A percentile compares a stretch with the other conserved stretches of the same genome.
Evolutionary conservation across 495 filamentous ascomycete species (phyloP).

Genomic region (Podospora conica): DNA sequence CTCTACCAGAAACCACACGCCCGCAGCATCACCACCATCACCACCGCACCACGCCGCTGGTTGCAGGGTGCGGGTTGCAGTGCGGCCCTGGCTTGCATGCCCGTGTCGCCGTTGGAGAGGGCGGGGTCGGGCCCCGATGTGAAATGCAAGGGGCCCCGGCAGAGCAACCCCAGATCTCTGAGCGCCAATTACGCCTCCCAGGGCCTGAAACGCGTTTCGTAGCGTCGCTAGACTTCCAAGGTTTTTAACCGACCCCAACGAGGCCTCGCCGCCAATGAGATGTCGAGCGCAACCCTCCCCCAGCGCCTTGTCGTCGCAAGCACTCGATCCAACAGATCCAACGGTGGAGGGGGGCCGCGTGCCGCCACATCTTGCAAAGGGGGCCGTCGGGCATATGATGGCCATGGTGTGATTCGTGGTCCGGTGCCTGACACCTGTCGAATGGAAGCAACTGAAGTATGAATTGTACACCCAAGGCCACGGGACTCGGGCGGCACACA

Average conservation of each 20-base stretch:
- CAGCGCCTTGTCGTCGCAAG: background rate
- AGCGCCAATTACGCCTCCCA: background rate
- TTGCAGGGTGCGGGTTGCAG: background rate
- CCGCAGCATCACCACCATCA: no score
- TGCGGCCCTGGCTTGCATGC: background rate
- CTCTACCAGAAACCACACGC: constrained; percentile 1
- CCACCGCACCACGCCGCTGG: no score
- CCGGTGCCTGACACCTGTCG: background rate
- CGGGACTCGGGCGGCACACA: background rate
- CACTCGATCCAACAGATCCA: background rate
- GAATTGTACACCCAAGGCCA: background rate
- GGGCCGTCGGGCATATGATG: background rate
- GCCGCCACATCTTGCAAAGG: background rate
- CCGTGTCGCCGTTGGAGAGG: background rate
- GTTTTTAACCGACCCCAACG: background rate
- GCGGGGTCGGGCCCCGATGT: background rate
- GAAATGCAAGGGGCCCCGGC: constrained; percentile 1
- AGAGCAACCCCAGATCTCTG: background rate
- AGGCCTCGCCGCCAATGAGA: background rate
- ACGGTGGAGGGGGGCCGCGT: no score
- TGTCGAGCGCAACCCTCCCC: background rate
- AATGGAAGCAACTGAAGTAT: no score
- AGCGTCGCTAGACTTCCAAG: background rate
- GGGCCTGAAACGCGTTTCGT: constrained; percentile 1
- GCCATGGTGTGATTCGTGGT: background rate